Evolutionary conservation across 306 rosid species (phyloP).

Genomic region (Acacia melanoxylon): DNA sequence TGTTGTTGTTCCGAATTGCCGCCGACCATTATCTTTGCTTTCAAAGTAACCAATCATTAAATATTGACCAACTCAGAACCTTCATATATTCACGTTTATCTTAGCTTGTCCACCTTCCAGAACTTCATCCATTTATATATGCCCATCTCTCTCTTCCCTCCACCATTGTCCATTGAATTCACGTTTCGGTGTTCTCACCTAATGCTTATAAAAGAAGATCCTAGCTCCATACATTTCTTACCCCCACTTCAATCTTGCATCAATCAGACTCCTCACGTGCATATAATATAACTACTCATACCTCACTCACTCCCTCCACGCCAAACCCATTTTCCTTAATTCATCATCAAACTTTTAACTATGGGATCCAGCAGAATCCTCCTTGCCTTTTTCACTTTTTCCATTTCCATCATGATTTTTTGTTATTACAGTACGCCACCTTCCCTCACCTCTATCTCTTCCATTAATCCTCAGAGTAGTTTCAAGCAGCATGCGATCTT

Average conservation of each 20-base stretch:
- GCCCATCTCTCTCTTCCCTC: neutral
- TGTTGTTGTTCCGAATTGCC: neutral
- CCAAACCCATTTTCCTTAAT: slow-evolving; percentile 24
- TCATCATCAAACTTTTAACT: slow-evolving; percentile 4
- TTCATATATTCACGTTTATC: neutral
- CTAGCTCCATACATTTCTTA: slow-evolving; percentile 45
- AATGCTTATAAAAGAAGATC: slow-evolving; percentile 28
- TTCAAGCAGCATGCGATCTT: slow-evolving; percentile 32
- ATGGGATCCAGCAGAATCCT: slow-evolving; percentile 51
- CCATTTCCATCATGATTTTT: slow-evolving; percentile 40
- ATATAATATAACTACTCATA: slow-evolving; percentile 25
- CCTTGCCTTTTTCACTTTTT: slow-evolving; percentile 45
- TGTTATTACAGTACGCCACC: slow-evolving; percentile 23
- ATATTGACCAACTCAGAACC: neutral
- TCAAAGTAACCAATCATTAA: neutral
- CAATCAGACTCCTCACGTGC: slow-evolving; percentile 27
- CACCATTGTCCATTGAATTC: neutral
- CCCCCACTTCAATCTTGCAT: slow-evolving; percentile 45
- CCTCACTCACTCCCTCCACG: slow-evolving; percentile 25
- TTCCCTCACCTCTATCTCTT: slow-evolving; percentile 6
- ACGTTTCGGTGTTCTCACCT: neutral
- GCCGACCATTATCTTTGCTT: neutral
- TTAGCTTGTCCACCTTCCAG: slow-evolving; percentile 49
- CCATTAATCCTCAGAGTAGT: slow-evolving; percentile 19
- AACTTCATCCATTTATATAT: slow-evolving; percentile 30